Conservation (phyloP, 352 stramenopile genomes). For the Phytopythium boreale region DNA sequence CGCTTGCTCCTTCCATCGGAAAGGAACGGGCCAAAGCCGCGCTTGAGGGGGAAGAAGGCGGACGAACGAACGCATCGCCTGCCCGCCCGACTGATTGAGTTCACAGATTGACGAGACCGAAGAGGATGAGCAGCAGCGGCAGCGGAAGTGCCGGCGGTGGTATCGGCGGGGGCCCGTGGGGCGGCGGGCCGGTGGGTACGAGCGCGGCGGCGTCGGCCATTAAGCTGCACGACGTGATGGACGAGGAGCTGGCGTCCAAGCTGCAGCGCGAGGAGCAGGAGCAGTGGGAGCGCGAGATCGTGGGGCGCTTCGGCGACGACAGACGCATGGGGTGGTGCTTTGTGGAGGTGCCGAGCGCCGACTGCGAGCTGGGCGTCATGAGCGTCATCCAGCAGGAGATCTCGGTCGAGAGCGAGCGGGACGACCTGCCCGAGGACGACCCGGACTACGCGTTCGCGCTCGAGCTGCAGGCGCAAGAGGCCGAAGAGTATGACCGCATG, state of each 20-base stretch:
- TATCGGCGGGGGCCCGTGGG: background rate
- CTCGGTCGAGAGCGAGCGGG: conserved; percentile 35
- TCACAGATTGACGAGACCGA: conserved; percentile 4
- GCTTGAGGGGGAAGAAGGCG: conserved; percentile 3
- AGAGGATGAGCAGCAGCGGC: background rate
- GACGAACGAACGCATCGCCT: background rate
- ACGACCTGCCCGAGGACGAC: conserved; percentile 29
- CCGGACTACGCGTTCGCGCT: conserved; percentile 74
- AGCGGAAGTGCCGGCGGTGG: conserved; percentile 1
- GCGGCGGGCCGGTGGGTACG: conserved; percentile 10
- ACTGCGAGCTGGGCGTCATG: conserved; percentile 48
- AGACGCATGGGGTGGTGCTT: conserved; percentile 65
- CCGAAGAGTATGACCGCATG: conserved; percentile 71
- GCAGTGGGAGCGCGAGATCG: conserved; percentile 61
- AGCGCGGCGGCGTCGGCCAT: conserved; percentile 23
- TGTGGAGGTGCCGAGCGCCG: conserved; percentile 61
- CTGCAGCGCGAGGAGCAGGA: conserved; percentile 72
- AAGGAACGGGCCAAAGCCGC: background rate
- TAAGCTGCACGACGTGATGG: conserved; percentile 69
- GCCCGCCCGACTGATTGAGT: background rate
- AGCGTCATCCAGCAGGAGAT: conserved; percentile 74
- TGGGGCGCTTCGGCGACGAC: conserved; percentile 56
- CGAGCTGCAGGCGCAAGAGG: conserved; percentile 67
- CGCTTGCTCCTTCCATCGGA: background rate
- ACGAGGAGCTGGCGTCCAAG: conserved; percentile 65